Conservation (phyloP, 257 asterid species). For the Solanum arcanum region DNA sequence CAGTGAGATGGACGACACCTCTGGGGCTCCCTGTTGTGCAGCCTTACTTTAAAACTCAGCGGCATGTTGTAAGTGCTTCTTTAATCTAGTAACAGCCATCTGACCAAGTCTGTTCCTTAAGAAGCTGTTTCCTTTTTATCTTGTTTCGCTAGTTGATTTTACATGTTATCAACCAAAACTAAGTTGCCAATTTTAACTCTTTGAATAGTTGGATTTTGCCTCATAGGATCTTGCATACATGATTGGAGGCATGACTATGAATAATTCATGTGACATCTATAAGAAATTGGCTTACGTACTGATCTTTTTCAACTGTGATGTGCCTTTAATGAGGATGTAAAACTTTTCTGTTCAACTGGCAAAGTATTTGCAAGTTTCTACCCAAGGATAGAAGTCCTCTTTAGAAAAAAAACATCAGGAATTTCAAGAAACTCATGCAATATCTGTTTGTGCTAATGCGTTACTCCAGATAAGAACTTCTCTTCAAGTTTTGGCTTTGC, state of each 20-base stretch:
- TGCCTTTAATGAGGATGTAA: neutral
- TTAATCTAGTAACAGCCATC: neutral
- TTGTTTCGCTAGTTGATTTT: neutral
- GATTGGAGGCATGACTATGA: neutral
- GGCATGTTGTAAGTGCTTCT: slow-evolving; percentile 56
- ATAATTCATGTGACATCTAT: neutral
- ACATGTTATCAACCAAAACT: neutral
- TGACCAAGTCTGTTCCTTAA: neutral
- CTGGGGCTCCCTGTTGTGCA: slow-evolving; percentile 97
- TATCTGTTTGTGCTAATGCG: neutral
- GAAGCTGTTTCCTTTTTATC: neutral
- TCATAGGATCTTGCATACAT: neutral
- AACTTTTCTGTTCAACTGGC: neutral
- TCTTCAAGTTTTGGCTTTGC: slow-evolving; percentile 85
- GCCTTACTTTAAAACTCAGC: slow-evolving; percentile 75
- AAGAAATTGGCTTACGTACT: neutral
- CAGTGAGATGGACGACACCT: slow-evolving; percentile 93
- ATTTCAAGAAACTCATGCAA: neutral
- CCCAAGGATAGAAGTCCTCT: neutral
- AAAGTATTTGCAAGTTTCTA: neutral
- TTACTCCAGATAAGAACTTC: slow-evolving; percentile 66
- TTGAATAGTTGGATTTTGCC: neutral
- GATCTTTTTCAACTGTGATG: neutral
- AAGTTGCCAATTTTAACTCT: neutral
- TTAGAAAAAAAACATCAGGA: neutral